Conservation (phyloP, 2,329 filamentous ascomycete genomes). For the Penicillium sp. region DNA sequence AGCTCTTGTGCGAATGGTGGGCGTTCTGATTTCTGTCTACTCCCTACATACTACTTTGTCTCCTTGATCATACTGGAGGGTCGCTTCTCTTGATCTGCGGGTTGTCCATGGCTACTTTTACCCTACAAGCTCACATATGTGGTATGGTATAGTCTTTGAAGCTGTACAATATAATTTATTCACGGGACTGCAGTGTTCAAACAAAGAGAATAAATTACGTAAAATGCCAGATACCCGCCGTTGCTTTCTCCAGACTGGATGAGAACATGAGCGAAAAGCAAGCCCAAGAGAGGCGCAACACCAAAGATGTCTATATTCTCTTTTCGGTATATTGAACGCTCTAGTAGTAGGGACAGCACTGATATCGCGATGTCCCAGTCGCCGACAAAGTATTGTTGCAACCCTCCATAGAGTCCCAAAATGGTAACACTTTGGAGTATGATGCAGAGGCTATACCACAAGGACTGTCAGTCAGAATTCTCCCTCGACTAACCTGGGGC, state of each 20-base stretch:
- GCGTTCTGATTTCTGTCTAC: slow-evolving; percentile 28
- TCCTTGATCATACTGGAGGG: slow-evolving; percentile 18
- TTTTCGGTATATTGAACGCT: too few relatives aligned
- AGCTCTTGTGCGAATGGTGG: slow-evolving; percentile 21
- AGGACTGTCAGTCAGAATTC: too few relatives aligned
- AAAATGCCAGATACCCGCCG: not conserved
- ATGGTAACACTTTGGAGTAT: too few relatives aligned
- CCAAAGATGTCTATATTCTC: too few relatives aligned
- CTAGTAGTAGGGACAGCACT: too few relatives aligned
- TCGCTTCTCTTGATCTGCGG: slow-evolving; percentile 19
- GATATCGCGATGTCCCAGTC: too few relatives aligned
- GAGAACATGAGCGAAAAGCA: not conserved
- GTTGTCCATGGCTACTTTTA: slow-evolving; percentile 15
- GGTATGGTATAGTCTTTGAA: slow-evolving; percentile 30
- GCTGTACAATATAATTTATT: slow-evolving; percentile 29
- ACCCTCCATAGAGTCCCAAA: too few relatives aligned
- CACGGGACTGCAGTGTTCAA: not conserved
- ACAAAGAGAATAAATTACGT: not conserved
- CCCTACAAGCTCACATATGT: slow-evolving; percentile 20
- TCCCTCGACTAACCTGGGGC: too few relatives aligned
- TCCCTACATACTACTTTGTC: slow-evolving; percentile 24
- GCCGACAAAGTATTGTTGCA: too few relatives aligned
- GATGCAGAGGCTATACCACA: too few relatives aligned
- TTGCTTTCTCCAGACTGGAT: not conserved
- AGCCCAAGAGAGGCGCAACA: not conserved